Evolutionary conservation across 176 grass and related monocot genomes (phyloP).

Genomic region (Zoysia japonica): DNA sequence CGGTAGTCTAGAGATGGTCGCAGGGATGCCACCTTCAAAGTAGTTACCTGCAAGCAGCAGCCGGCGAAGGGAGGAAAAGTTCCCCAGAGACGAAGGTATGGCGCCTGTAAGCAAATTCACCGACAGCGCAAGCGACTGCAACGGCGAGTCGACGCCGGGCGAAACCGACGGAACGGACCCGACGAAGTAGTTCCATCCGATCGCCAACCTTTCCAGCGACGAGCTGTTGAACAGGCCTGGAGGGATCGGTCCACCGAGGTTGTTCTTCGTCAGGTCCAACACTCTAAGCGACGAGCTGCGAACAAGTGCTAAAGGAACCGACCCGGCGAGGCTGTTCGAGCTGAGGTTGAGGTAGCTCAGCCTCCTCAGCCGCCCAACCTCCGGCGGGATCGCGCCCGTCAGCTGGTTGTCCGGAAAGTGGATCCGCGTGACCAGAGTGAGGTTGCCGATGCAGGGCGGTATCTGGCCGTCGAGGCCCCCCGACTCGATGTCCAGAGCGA

Average conservation of each 20-base stretch:
- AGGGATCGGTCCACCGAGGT: background rate
- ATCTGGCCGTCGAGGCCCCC: constrained; percentile 5
- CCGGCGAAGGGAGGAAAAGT: background rate
- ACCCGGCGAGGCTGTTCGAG: constrained; percentile 33
- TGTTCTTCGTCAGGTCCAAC: background rate
- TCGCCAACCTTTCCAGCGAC: background rate
- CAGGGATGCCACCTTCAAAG: constrained; percentile 21
- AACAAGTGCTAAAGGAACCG: background rate
- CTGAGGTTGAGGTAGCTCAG: constrained; percentile 46
- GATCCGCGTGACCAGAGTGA: constrained; percentile 25
- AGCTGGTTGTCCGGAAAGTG: constrained; percentile 31
- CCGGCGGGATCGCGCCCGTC: constrained; percentile 25
- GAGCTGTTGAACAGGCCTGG: background rate
- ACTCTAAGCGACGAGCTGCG: background rate
- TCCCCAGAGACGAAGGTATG: background rate
- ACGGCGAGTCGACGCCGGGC: background rate
- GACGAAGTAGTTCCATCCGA: background rate
- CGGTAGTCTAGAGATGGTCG: background rate
- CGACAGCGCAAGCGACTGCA: background rate
- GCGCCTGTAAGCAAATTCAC: background rate
- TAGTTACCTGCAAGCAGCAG: background rate
- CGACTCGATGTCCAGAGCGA: constrained; percentile 10
- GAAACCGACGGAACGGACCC: background rate
- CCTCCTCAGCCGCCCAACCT: constrained; percentile 27
- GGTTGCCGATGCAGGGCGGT: constrained; percentile 25